Evolutionary conservation across 2,329 filamentous ascomycete genomes (phyloP).

Genomic region (Chaetomiaceae sp.): DNA sequence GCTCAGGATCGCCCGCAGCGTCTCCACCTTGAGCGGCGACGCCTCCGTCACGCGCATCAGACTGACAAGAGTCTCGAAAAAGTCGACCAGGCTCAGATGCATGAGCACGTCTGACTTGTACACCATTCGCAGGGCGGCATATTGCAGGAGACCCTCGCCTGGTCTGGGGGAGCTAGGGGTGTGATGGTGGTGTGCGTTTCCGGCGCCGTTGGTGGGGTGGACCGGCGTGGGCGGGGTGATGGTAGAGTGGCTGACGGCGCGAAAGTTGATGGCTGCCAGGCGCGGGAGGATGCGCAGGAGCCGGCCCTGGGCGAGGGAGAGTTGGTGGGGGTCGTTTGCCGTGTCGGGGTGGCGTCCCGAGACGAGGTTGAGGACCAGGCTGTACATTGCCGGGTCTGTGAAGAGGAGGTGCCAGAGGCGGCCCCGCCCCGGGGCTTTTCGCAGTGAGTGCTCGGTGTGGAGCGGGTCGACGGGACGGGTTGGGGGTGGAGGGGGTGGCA

Average conservation of each 20-base stretch:
- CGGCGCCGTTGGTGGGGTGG: conserved; percentile 18
- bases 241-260: conserved; percentile 34
- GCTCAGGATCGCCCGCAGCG: conserved; percentile 36
- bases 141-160: conserved; percentile 43
- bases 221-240: conserved; percentile 26
- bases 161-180: conserved; percentile 25
- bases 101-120: conserved; percentile 46
- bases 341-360: conserved; percentile 29
- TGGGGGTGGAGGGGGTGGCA: conserved; percentile 28
- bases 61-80: conserved; percentile 47
- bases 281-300: conserved; percentile 48
- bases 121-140: conserved; percentile 49
- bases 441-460: conserved; percentile 31
- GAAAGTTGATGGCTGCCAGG: conserved; percentile 44
- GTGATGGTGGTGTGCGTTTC: neutral
- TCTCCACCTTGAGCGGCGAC: conserved; percentile 32
- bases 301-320: conserved; percentile 49
- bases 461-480: conserved; percentile 18
- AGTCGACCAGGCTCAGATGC: conserved; percentile 48
- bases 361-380: conserved; percentile 40
- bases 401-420: conserved; percentile 52
- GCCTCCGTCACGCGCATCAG: conserved; percentile 40
- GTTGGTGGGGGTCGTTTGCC: conserved; percentile 33
- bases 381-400: conserved; percentile 40
- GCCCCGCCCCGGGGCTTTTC: conserved; percentile 44